Evolutionary conservation across 176 grass and related monocot genomes (phyloP), one percentile per base, ranked within the genome.

Genomic region (Aegilops longissima): DNA sequence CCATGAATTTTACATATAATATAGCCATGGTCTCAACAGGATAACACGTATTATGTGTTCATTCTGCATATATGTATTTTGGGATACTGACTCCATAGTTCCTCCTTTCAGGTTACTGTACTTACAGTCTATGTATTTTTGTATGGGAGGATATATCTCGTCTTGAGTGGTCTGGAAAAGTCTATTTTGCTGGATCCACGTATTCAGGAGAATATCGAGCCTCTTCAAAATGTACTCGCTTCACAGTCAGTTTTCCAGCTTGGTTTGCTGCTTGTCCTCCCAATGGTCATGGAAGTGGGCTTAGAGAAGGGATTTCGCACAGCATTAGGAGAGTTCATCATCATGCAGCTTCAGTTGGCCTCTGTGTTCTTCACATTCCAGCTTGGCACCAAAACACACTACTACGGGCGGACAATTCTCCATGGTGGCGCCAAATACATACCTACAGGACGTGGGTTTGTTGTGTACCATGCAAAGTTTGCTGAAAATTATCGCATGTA

Each of bases 321-420:
- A 66, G 96, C 96, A 0, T 59, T 95, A 80, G 96, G 93, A 85
- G 96, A 98, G 72, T 98, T 98, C 75, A 78, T 98, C 70, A 88
- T 98, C 85, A 98, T 98, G 96, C 96, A 98, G 82, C 90, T 98
- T 86, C 93, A 98, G 71, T 78, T 98, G 83, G 96, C 96, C 11
- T 89, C 96, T 72, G 91, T 95, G 27, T 98, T 98, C 83, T 98
- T 95, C 70, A 95, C 96, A 18, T 98, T 98, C 84, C 93, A 98
- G 88, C 93, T 98, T 77, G 96, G 96, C 47, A 98, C 93, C 25
- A 98, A 92, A 86, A 88, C 88, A 40, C 96, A 98, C 89, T 98
- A 95, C 66, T 98, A 95, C 77, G 96, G 96, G 84, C 92, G 86
- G 83, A 95, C 93, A 72, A 94, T 98, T 91, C 67, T 98, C 30